Evolutionary conservation across 2,329 filamentous ascomycete species (phyloP).

Genomic region (Hymenoscyphus fructigenus): DNA sequence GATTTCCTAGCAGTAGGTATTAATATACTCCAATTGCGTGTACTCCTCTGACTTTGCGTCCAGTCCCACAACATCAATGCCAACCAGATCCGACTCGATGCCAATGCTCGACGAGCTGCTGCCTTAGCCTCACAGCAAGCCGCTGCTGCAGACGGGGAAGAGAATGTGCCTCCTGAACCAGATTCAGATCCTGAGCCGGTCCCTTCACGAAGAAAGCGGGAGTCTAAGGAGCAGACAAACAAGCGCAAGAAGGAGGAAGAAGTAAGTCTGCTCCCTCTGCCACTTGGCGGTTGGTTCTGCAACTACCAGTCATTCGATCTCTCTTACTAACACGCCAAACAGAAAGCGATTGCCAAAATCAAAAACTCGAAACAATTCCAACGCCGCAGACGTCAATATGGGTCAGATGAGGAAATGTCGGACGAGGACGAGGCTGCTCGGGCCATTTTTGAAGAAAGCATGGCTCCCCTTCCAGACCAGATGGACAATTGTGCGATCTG

Average conservation of each 20-base stretch:
- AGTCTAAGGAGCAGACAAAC: conserved; percentile 33
- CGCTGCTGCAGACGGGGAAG: conserved; percentile 39
- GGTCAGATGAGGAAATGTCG: conserved; percentile 42
- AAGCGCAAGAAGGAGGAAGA: conserved; percentile 43
- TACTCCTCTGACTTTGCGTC: conserved; percentile 44
- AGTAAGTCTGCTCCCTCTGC: conserved; percentile 24
- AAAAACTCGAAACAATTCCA: conserved; percentile 60
- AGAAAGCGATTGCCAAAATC: conserved; percentile 58
- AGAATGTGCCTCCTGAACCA: conserved; percentile 25
- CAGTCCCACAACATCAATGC: conserved; percentile 73
- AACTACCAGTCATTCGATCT: not conserved
- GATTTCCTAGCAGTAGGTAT: conserved; percentile 62
- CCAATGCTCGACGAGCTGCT: conserved; percentile 45
- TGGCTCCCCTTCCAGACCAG: conserved; percentile 59
- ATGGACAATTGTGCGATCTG: conserved; percentile 86
- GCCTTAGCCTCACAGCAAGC: conserved; percentile 38
- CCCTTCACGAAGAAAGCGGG: conserved; percentile 26
- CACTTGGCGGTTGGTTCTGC: not conserved
- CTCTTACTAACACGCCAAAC: conserved; percentile 22
- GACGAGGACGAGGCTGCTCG: conserved; percentile 52
- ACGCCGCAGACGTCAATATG: conserved; percentile 45
- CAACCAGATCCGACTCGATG: conserved; percentile 51
- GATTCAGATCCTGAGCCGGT: conserved; percentile 32
- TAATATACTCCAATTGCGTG: not conserved
- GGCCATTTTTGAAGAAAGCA: conserved; percentile 48